Evolutionary conservation across 2,329 filamentous ascomycete genomes (phyloP), one percentile per base, ranked within the genome.

Genomic region (Dactylellina drechsleri): DNA sequence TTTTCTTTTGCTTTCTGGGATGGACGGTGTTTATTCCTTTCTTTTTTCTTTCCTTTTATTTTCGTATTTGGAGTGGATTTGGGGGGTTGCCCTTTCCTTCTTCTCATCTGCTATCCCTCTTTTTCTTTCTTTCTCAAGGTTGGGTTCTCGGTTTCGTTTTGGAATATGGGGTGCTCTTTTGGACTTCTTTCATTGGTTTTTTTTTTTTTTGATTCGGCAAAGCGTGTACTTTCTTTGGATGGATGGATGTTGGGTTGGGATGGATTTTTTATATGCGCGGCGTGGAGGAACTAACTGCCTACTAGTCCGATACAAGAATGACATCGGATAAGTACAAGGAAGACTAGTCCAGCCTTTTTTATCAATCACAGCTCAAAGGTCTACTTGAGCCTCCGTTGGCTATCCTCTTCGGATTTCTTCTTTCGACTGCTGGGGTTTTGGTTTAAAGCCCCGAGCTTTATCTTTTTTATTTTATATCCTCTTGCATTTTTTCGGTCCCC

Each of bases 101-200:
- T 15, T 18, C 43, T 15, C 20, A 4, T 59, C 41, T 26, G 16
- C 36, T 53, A 53, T 23, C 18, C 26, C 47, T 45, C 36, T 28
- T 43, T 53, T 18, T 62, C 49, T 20, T 41, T 67, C 49, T 43
- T 50, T 64, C 15, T 47, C 1, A 2, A 10, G 43, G 43, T n/a
- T 54, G 36, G 36, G 60, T 16, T 49, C 40, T 47, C 26, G 41
- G 40, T 68, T 61, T 60, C 13, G 47, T 43, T 28, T 54, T 41
- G 45, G 59, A 41, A 52, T 52, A 52, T 16, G 6, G 45, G 43
- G 23, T 26, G 13, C 13, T 50, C n/a, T 12, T 12, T 43, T 43
- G 40, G 40, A 12, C 5, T 43, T 52, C 20, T 52, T 52, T 18
- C 18, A 18, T 52, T 52, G 10, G 47, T 4, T 52, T 2, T 47